Base-by-base conservation (phyloP, 1,284 basidiomycete species). In the Apiotrichum siamense region DNA sequence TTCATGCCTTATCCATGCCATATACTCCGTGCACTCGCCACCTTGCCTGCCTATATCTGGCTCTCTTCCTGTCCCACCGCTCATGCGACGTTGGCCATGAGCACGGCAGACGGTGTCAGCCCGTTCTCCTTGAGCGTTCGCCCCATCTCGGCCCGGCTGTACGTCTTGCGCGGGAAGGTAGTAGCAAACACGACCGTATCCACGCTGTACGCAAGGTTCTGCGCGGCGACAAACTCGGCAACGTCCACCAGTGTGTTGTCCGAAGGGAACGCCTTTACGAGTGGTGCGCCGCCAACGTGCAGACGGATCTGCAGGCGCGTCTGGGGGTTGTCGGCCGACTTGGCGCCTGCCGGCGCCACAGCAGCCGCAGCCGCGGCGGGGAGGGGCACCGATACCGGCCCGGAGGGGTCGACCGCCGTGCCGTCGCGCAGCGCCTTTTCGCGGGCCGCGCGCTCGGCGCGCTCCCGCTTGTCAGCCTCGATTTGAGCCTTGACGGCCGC, bases 371-470 rank as follows among this genome's bases (percentile, higher is more conserved):
- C 11, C 12, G 41, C 41, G 69, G 57, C 46, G 4, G 46, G 37
- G 24, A 23, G 48, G 2, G 44, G 35, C 5, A 65, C 57, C 0
- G 75, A 69, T 0, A 76, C 69, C 1, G 77, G 68, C 10, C 76
- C 57, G 4, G 77, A 54, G 11, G 76, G 58, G 21, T 63, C 47
- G 3, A 59, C 38, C 32, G 75, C 62, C 69, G 72, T 64, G 17
- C 88, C 91, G 41, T 91, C 88, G 33, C 91, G 81, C 12, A 90
- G 69, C 0, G 88, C 89, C 70, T 94, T 96, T 73, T 94, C 92
- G 27, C 83, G 78, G 0, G 89, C 89, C 1, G 84, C 79, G 65
- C 87, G 91, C 64, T 87, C 89, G 0, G 88, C 87, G n/a, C 92
- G 82, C 23, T 82, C 84, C 50, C 81, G 81, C 76, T 90, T 96